phyloP scores from a whole-genome alignment of 352 stramenopile genomes.

The Globisporangium ultimum region DNA sequence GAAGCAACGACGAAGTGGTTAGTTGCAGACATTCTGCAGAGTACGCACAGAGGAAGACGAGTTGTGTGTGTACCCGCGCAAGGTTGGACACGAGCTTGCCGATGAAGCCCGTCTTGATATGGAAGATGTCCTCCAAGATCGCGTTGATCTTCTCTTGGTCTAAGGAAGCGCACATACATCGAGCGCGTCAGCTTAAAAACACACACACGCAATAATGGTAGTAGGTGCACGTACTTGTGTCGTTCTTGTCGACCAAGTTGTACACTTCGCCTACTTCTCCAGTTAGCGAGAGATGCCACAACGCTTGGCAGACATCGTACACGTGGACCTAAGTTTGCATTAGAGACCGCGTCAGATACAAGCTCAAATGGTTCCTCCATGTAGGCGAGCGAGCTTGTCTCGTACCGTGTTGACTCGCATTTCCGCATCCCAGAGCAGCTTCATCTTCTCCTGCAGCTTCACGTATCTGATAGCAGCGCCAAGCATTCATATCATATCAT shows the following conservation, averaged over 20 bases:
- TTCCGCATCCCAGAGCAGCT: constrained; percentile 82
- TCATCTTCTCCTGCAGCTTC: constrained; percentile 86
- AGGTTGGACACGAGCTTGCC: constrained; percentile 85
- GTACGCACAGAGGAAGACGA: too few species aligned
- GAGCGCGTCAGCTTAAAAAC: too few species aligned
- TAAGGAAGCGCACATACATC: constrained; percentile 10
- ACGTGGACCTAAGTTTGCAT: constrained; percentile 59
- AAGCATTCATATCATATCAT: background rate
- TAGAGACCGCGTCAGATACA: too few species aligned
- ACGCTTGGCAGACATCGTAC: constrained; percentile 65
- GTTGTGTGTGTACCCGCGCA: constrained; percentile 50
- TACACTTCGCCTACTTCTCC: constrained; percentile 62
- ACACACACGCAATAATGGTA: too few species aligned
- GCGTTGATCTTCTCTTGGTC: constrained; percentile 79
- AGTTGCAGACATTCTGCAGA: too few species aligned
- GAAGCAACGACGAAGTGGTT: background rate
- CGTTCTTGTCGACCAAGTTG: constrained; percentile 85
- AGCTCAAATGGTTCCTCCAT: too few species aligned
- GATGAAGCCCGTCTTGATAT: constrained; percentile 82
- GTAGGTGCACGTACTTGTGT: constrained; percentile 77
- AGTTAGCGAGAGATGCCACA: constrained; percentile 69
- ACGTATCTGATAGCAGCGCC: constrained; percentile 49
- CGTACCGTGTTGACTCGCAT: constrained; percentile 85
- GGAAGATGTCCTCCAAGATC: constrained; percentile 74
- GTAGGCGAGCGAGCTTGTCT: background rate